Conservation (phyloP, 495 filamentous ascomycete genomes). For the Neurospora intermedia region DNA sequence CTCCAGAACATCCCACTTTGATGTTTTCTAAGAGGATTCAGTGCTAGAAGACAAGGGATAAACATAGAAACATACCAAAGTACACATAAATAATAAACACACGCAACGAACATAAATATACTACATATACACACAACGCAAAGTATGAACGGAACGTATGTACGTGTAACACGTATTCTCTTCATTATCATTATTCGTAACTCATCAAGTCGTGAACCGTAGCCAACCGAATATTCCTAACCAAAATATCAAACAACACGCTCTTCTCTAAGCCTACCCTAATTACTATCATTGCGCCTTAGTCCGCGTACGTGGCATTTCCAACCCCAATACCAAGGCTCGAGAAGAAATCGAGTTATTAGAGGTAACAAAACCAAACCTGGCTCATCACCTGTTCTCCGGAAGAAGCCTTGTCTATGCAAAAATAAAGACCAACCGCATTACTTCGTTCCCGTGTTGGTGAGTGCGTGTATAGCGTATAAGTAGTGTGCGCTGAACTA, state of each 20-base stretch:
- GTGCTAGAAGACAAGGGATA: background rate
- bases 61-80: background rate
- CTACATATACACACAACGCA: background rate
- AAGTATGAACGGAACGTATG: background rate
- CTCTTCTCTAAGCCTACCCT: background rate
- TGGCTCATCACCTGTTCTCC: background rate
- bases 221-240: background rate
- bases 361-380: background rate
- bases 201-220: background rate
- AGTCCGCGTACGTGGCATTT: background rate
- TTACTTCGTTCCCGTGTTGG: background rate
- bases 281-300: background rate
- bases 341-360: background rate
- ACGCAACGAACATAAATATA: background rate
- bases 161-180: background rate
- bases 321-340: background rate
- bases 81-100: background rate
- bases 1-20: background rate
- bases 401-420: background rate
- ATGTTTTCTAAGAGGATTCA: background rate
- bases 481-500: background rate
- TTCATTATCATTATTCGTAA: background rate
- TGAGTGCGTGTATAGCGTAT: background rate
- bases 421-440: background rate
- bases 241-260: background rate